Conservation (phyloP, 768 basidiomycete genomes). For the Leucocoprinus leucothites region DNA sequence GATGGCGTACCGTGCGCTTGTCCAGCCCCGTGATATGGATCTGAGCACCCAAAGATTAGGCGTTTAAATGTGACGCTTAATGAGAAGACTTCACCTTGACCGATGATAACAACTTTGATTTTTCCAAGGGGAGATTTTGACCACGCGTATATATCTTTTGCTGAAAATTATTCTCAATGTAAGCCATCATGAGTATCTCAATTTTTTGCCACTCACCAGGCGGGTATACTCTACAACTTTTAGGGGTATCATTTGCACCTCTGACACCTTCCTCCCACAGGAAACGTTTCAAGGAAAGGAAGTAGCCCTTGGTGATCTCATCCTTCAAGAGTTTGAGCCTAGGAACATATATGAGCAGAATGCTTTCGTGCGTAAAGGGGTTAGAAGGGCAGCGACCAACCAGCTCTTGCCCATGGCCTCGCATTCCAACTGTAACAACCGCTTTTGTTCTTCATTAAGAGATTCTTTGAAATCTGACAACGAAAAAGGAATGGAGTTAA, state of each 20-base stretch:
- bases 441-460: conserved; percentile 53
- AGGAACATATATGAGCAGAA: background rate
- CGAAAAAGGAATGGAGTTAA: conserved; percentile 74
- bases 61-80: background rate
- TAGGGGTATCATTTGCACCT: conserved; percentile 44
- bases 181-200: background rate
- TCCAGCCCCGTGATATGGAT: conserved; percentile 77
- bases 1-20: conserved; percentile 76
- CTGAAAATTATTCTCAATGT: conserved; percentile 24
- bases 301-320: conserved; percentile 77
- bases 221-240: conserved; percentile 67
- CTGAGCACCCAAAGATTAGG: conserved; percentile 24
- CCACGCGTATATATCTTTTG: conserved; percentile 89
- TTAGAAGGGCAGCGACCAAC: conserved; percentile 31
- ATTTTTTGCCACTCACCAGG: conserved; percentile 47
- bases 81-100: conserved; percentile 45
- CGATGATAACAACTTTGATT: conserved; percentile 86
- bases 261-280: conserved; percentile 64
- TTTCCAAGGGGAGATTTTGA: conserved; percentile 82
- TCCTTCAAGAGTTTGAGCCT: conserved; percentile 76
- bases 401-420: conserved; percentile 74
- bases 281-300: conserved; percentile 66
- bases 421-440: conserved; percentile 64
- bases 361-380: background rate
- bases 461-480: conserved; percentile 47